Evolutionary conservation across 495 filamentous ascomycete species (phyloP).

Genomic region (Xylaria venustula): DNA sequence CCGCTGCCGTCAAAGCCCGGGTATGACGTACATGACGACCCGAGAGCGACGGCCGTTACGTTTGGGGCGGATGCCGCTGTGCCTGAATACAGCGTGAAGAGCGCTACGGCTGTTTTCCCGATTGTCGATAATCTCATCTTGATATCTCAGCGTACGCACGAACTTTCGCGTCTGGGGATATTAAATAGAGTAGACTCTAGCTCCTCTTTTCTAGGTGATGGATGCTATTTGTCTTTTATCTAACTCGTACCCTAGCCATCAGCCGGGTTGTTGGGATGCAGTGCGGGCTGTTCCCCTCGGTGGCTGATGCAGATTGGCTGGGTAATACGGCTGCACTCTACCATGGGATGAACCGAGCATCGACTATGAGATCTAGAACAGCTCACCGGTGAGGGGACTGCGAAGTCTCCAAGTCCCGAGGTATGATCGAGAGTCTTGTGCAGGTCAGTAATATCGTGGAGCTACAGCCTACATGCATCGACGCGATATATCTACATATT

Average conservation of each 20-base stretch:
- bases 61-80: neutral
- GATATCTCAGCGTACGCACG: neutral
- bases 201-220: neutral
- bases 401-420: neutral
- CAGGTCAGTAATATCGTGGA: neutral
- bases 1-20: neutral
- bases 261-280: neutral
- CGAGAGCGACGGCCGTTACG: neutral
- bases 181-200: neutral
- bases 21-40: neutral
- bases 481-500: neutral
- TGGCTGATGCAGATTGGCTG: constrained; percentile 1
- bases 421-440: neutral
- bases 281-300: neutral
- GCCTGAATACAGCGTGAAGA: neutral
- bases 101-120: neutral
- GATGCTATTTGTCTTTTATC: neutral
- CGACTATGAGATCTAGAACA: neutral
- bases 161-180: neutral
- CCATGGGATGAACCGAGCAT: neutral
- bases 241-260: neutral
- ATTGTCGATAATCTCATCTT: neutral
- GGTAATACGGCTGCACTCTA: constrained; percentile 5
- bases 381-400: neutral
- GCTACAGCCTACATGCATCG: neutral